Evolutionary conservation across 768 basidiomycete species (phyloP), one percentile per base, ranked within the genome.

Genomic region (Boletus sp.): DNA sequence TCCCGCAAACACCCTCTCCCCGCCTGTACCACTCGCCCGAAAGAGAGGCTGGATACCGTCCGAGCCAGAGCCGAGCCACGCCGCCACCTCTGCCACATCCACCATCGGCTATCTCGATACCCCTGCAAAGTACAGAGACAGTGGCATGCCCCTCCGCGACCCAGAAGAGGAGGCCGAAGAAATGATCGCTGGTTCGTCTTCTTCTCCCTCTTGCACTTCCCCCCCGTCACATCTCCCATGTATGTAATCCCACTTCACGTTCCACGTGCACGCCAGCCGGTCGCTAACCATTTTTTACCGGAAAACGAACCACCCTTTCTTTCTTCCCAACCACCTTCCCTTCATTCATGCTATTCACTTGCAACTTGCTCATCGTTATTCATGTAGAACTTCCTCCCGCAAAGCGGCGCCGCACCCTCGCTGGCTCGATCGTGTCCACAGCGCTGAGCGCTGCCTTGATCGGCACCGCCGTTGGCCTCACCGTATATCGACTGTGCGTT

Each of bases 371-470:
- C 55, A 65, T 81, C 54, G 63, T 78, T 51, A 69, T 80, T 51
- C 74, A 81, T 76, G 71, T 86, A 90, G 89, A 90, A 66, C 68
- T 86, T 47, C 85, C 85, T 29, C 85, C 89, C 44, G 75, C 83
- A 61, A 93, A 92, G 77, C 84, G 85, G 66, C 87, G 89, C 56
- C 83, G 87, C 64, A 86, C 86, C 56, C 79, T 92, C 71, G 86
- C 89, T 59, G 88, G 88, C 58, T 86, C 88, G 54, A 85, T 93
- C 64, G 82, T 92, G 57, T 87, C 88, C 15, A 88, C 89, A 32
- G 90, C 91, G 51, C 75, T 93, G 72, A 89, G 81, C 72, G 90
- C 90, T 59, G 91, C 89, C 43, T 80, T 93, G 54, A 88, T 93
- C 56, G 88, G 90, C 54, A 86, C 88, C 21, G 91, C 91, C 15